Percentiles rank a stretch among this genome's conserved stretches.
phyloP scores from a whole-genome alignment of 2,329 filamentous ascomycete species.

The Diaporthe capsici region DNA sequence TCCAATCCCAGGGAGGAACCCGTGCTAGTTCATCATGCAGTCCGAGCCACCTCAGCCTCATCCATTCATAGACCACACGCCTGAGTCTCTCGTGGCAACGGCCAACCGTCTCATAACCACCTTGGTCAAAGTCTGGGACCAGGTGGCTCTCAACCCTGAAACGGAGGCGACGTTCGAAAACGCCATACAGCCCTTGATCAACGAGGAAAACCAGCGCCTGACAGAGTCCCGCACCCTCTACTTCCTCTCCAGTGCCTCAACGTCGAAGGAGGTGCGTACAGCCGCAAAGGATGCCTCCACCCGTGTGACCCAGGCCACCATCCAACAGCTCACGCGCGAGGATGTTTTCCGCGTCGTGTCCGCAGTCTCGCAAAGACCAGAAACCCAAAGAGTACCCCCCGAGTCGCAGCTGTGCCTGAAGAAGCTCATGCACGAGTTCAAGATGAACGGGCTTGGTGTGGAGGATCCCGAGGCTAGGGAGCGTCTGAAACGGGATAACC shows the following conservation, averaged over 20 bases:
- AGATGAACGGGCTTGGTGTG: background rate
- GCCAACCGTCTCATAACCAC: background rate
- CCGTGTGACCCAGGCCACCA: background rate
- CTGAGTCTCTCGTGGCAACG: background rate
- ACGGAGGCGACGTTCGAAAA: background rate
- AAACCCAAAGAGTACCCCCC: background rate
- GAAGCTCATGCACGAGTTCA: constrained; percentile 1
- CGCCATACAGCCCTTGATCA: background rate
- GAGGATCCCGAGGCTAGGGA: background rate
- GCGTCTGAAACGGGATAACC: background rate
- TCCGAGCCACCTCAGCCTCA: background rate
- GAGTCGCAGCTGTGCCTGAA: background rate
- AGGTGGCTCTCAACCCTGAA: background rate
- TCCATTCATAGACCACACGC: background rate
- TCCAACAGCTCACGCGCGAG: background rate
- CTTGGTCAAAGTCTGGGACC: background rate
- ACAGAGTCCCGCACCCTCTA: background rate
- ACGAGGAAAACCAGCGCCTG: background rate
- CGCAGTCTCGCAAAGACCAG: background rate
- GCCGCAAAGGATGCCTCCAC: background rate
- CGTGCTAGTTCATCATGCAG: background rate
- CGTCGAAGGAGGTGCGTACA: background rate
- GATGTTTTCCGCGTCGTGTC: background rate
- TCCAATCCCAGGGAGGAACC: too few relatives aligned
- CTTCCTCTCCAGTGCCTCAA: background rate